Base-by-base conservation (phyloP, 257 asterid genomes). In the Nemophila menziesii region DNA sequence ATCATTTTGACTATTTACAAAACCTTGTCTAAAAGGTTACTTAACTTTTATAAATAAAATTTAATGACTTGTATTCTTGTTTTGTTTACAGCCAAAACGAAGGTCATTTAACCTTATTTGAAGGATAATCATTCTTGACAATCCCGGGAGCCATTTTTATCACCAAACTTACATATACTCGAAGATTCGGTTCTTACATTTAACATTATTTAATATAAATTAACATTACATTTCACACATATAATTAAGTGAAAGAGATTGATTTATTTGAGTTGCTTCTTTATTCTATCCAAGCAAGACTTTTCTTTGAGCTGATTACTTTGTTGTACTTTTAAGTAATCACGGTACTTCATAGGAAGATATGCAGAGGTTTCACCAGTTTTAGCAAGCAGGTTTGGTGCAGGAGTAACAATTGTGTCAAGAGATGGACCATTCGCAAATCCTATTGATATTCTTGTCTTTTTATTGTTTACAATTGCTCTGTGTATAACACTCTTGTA, bases 401-500 rank as follows among this genome's bases (percentile, higher is more conserved):
- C 70, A 2, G 94, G 92, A 36, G 52, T 12, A 11, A 82, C 87
- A 3, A 37, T 44, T 2, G 80, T 61, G 3, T 86, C 77, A 3
- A 46, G 60, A 0, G 90, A 74, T 16, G 97, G 93, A 16, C 97
- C 90, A 17, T 79, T 78, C 3, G 74, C 62, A 45, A 68, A 20
- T 16, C 69, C 94, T 2, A 86, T 19, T 3, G 97, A 86, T 38
- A 86, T 77, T 57, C 97, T 79, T 1, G 77, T 54, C 60, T n/a
- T 68, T 33, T 59, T 21, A 22, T 56, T 49, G 36, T 86, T 86
- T 55, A 77, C 94, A 16, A 60, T 66, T 0, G 78, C 96, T 59
- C 92, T 77, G 44, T 86, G 96, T 61, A 74, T 2, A 11, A 77
- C 84, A 21, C 96, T 86, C 65, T 74, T 82, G 71, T 77, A 77